Conservation (phyloP, 2,329 filamentous ascomycete species). For the Westerdykella sp. region DNA sequence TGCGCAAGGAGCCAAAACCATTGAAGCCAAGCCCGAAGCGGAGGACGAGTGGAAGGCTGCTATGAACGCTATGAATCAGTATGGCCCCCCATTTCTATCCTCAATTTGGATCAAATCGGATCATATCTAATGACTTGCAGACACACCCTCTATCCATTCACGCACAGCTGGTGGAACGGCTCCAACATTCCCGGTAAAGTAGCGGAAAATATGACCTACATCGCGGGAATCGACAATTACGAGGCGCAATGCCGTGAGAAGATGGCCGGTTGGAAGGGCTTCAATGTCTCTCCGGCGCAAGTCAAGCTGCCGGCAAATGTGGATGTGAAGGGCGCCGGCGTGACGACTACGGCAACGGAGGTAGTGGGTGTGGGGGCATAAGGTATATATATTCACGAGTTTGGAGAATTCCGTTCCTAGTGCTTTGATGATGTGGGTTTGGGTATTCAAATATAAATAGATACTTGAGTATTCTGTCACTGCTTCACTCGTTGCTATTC, state of each 20-base stretch:
- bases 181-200: slow-evolving; percentile 40
- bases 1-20: slow-evolving; percentile 20
- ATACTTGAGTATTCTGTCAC: too few species aligned
- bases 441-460: too few species aligned
- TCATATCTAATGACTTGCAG: slow-evolving; percentile 4
- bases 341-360: too few species aligned
- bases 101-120: too few species aligned
- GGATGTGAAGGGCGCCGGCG: too few species aligned
- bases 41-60: slow-evolving; percentile 36
- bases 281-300: slow-evolving; percentile 11
- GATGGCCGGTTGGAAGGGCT: slow-evolving; percentile 18
- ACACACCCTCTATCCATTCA: slow-evolving; percentile 34
- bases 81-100: not conserved
- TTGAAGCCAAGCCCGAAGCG: slow-evolving; percentile 35
- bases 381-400: too few species aligned
- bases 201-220: slow-evolving; percentile 37
- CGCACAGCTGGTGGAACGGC: slow-evolving; percentile 39
- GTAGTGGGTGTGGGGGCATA: too few species aligned
- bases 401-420: too few species aligned
- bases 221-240: slow-evolving; percentile 26
- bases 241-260: slow-evolving; percentile 15
- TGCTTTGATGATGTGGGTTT: too few species aligned
- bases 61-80: slow-evolving; percentile 29
- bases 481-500: too few species aligned
- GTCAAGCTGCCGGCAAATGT: too few species aligned